A percentile compares a stretch with the other conserved stretches of the same genome.
Conservation (phyloP, 345 rosid genomes). For the Clausena lansium region DNA sequence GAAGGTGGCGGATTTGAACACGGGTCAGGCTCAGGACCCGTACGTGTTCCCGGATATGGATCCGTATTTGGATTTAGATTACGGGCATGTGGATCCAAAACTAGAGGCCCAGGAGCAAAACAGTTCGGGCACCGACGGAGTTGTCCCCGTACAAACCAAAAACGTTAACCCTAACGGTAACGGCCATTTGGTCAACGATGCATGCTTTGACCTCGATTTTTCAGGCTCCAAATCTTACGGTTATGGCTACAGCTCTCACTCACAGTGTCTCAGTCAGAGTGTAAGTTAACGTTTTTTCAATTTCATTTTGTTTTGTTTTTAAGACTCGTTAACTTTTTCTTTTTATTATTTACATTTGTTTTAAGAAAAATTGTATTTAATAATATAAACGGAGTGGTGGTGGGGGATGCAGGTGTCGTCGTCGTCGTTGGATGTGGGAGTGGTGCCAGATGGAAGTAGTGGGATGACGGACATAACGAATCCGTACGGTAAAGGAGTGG, state of each 20-base stretch:
- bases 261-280: conserved; percentile 57
- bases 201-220: conserved; percentile 63
- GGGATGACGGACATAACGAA: conserved; percentile 60
- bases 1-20: conserved; percentile 41
- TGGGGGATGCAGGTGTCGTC: conserved; percentile 63
- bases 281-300: conserved; percentile 35
- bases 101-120: conserved; percentile 67
- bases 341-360: background rate
- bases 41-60: conserved; percentile 68
- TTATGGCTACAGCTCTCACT: conserved; percentile 33
- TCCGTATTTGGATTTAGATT: conserved; percentile 77
- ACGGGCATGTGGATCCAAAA: conserved; percentile 56
- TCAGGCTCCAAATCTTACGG: conserved; percentile 45
- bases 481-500: conserved; percentile 42
- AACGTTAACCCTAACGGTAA: conserved; percentile 21
- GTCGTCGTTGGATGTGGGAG: conserved; percentile 84
- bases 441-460: conserved; percentile 79
- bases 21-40: conserved; percentile 68
- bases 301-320: too few relatives aligned
- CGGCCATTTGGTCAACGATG: conserved; percentile 41
- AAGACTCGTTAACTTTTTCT: too few relatives aligned
- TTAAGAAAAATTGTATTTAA: background rate
- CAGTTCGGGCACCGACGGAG: conserved; percentile 82
- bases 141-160: conserved; percentile 68
- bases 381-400: background rate